Base-by-base conservation (phyloP, 148 eudicot species). In the Vaccinium darrowii region DNA sequence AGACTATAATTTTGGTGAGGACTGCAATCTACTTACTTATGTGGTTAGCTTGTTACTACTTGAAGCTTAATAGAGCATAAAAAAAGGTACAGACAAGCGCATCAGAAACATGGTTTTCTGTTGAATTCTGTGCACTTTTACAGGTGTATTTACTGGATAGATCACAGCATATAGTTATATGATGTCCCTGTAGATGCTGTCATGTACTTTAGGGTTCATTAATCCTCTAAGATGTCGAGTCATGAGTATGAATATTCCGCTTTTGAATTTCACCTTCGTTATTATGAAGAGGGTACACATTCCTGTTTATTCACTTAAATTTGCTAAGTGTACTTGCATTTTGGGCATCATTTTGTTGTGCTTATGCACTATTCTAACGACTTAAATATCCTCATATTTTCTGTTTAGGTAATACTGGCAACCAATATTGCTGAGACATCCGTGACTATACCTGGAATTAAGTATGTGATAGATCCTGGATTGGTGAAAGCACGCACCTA, bases 391-490 rank as follows among this genome's bases (percentile, higher is more conserved):
- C 52, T 80, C 69, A 7, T n/a, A 43, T 84, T 65, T 80, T 82
- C 51, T 81, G 47, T 89, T 39, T 83, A 97, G 98, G 98, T 97
- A 25, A 91, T 97, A 86, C 84, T 97, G 87, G 99, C 99, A 78
- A 97, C 99, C 81, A 97, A 97, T 91, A 94, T 97, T 90, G 99
- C 98, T 50, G 99, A 97, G 88, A 95, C 98, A 83, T 97, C 99
- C 1, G 98, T 97, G 76, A 97, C 99, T 58, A 97, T 97, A 87
- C 98, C 99, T 84, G 99, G 99, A 91, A 92, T 97, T 84, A 97
- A 91, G 91, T 97, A 93, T 88, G 99, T 97, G 69, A 89, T 97
- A 56, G 99, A 97, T 88, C 98, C 99, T 78, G 99, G 99, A 91
- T 86, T 97, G 90, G 98, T 97, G 84, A 97, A 97, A 92, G 93